These are phyloP conservation scores for Saturnispora diversa DNA, from an alignment of 805 yeast species.

Conservation along the genomic window DNA sequence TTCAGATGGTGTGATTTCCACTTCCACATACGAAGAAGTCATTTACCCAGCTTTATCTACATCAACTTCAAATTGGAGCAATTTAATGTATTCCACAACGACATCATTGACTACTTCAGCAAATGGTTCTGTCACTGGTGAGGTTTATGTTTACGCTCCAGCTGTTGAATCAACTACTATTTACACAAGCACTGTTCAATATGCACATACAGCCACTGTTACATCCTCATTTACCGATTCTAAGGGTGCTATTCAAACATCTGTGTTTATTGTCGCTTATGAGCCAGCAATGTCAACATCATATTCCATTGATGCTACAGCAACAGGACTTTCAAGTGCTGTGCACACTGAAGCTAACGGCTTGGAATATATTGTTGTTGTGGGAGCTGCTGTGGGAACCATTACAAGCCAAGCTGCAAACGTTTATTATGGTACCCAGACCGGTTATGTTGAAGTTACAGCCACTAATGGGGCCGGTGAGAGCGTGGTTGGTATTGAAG, in stretches of 20 bases:
- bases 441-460: background rate
- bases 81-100: background rate
- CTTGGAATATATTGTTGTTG: background rate
- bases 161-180: background rate
- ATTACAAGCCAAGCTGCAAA: background rate
- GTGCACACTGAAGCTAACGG: background rate
- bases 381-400: background rate
- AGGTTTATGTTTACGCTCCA: constrained; percentile 8
- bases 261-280: background rate
- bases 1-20: background rate
- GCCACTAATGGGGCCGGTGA: background rate
- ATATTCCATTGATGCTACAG: background rate
- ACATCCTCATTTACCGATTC: background rate
- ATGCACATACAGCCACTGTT: background rate
- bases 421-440: constrained; percentile 2
- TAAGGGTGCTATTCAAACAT: background rate
- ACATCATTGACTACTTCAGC: background rate
- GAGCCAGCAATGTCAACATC: constrained; percentile 2
- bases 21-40: background rate
- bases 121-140: background rate
- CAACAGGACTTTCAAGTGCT: background rate
- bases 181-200: background rate
- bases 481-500: background rate
- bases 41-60: constrained; percentile 5
- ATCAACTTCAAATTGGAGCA: constrained; percentile 1